phyloP scores from a whole-genome alignment of 257 asterid genomes.

The Marsdenia floribunda region DNA sequence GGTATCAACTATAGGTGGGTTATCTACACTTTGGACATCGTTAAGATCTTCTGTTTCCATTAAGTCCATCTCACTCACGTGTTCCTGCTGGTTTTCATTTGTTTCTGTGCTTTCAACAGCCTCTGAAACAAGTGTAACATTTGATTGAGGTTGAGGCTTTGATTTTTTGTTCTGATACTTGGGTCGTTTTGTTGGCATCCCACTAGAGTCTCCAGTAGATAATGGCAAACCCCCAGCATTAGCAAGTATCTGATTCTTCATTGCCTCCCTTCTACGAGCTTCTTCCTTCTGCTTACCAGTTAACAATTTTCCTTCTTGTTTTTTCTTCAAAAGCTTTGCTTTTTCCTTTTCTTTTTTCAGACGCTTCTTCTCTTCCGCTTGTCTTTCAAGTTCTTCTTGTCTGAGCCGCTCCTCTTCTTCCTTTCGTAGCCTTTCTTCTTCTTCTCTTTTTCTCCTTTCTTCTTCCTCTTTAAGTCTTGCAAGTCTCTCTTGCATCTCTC shows the following conservation, averaged over 20 bases:
- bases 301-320: slow-evolving; percentile 72
- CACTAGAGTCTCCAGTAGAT: slow-evolving; percentile 44
- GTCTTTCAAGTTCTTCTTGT: slow-evolving; percentile 66
- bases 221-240: slow-evolving; percentile 47
- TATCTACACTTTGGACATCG: slow-evolving; percentile 26
- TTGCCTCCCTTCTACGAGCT: slow-evolving; percentile 80
- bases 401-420: slow-evolving; percentile 84
- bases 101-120: slow-evolving; percentile 37
- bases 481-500: slow-evolving; percentile 89
- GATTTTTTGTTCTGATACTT: slow-evolving; percentile 67
- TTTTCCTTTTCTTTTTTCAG: slow-evolving; percentile 83
- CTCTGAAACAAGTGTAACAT: slow-evolving; percentile 49
- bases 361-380: slow-evolving; percentile 80
- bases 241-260: slow-evolving; percentile 79
- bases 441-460: slow-evolving; percentile 74
- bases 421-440: slow-evolving; percentile 71
- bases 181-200: slow-evolving; percentile 58
- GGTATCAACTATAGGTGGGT: slow-evolving; percentile 34
- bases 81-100: slow-evolving; percentile 38
- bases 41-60: slow-evolving; percentile 31
- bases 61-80: slow-evolving; percentile 32
- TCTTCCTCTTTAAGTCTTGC: slow-evolving; percentile 67
- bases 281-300: slow-evolving; percentile 91
- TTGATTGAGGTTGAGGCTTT: slow-evolving; percentile 56
- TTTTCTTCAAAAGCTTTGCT: slow-evolving; percentile 76